Base-by-base conservation (phyloP, 805 yeast species). In the Candida hispaniensis region DNA sequence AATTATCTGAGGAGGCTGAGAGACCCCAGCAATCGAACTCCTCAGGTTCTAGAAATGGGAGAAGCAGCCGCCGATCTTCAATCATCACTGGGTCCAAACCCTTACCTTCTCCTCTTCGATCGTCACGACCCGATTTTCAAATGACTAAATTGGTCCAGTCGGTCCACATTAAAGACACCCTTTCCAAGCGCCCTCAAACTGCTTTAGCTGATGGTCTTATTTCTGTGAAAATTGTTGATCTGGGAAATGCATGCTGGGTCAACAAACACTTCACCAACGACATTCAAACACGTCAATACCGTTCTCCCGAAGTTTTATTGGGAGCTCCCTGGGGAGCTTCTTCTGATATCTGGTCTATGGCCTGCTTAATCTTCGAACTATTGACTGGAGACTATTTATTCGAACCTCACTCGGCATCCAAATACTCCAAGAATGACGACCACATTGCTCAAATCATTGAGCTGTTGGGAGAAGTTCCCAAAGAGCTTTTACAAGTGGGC, bases 401-500 rank as follows among this genome's bases (percentile, higher is more conserved):
- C 55, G 96, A 88, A 54, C 98, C 98, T 4, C 71, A 74, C 34
- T 46, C 47, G 21, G 62, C 62, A 19, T 29, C 46, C 23, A 63
- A 79, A 4, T 88, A 82, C 58, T 55, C 75, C 30, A 86, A 86
- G 50, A 94, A 86, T 55, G 96, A 88, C 51, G 98, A 91, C 55
- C 98, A 91, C 55, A 67, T 91, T 47, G 97, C 97, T 0, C 97
- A 91, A 55, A 82, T 91, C 9, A 75, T 91, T 20, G 97, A 88
- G 55, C 62, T 81, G 11, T 52, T 81, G 34, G 88, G 93, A 1
- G 66, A 69, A 18, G 61, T 79, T 38, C 93, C 93, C 2, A 47
- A 69, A 10, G 61, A 65, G 30, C 51, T 76, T 47, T 54, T 78
- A 35, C 62, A 68, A 55, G 66, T 72, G 44, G 76, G 85, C 30